Conservation (phyloP, 441 rosid species). For the Jatropha podagrica region DNA sequence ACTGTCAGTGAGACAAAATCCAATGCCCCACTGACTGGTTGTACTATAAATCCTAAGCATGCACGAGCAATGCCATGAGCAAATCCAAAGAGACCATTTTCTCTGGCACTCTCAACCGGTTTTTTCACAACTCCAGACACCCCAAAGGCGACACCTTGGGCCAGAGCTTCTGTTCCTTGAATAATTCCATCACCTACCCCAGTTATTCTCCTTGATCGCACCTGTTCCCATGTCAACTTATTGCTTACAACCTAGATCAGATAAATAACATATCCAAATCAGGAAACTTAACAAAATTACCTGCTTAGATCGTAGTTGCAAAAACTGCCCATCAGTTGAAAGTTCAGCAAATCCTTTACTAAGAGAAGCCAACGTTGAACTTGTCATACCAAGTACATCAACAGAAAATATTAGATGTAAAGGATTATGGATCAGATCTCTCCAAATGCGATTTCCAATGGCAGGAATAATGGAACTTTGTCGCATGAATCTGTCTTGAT, state of each 20-base stretch:
- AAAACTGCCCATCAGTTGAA: slow-evolving; percentile 96
- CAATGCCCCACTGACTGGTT: slow-evolving; percentile 96
- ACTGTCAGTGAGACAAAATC: slow-evolving; percentile 97
- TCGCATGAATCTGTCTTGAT: slow-evolving; percentile 87
- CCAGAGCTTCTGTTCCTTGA: slow-evolving; percentile 99
- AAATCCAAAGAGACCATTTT: slow-evolving; percentile 89
- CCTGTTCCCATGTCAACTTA: slow-evolving; percentile 46
- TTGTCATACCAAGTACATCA: slow-evolving; percentile 98
- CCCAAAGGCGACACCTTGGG: slow-evolving; percentile 99
- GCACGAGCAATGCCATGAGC: slow-evolving; percentile 98
- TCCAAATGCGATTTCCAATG: slow-evolving; percentile 82
- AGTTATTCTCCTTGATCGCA: slow-evolving; percentile 90
- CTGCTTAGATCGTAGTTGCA: slow-evolving; percentile 95
- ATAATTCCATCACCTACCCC: slow-evolving; percentile 96
- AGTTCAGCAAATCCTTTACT: slow-evolving; percentile 99
- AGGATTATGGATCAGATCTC: slow-evolving; percentile 98
- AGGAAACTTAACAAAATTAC: slow-evolving; percentile 35
- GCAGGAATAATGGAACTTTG: slow-evolving; percentile 93
- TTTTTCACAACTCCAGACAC: slow-evolving; percentile 96
- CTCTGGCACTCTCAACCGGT: slow-evolving; percentile 93
- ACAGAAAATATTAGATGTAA: slow-evolving; percentile 91
- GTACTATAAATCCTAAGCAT: slow-evolving; percentile 80
- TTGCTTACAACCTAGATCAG: slow-evolving; percentile 13
- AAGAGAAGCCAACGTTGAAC: slow-evolving; percentile 96
- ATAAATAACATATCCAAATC: slow-evolving; percentile 8